Base-by-base conservation (phyloP, 2,329 filamentous ascomycete species). In the Xylariaceae sp. region DNA sequence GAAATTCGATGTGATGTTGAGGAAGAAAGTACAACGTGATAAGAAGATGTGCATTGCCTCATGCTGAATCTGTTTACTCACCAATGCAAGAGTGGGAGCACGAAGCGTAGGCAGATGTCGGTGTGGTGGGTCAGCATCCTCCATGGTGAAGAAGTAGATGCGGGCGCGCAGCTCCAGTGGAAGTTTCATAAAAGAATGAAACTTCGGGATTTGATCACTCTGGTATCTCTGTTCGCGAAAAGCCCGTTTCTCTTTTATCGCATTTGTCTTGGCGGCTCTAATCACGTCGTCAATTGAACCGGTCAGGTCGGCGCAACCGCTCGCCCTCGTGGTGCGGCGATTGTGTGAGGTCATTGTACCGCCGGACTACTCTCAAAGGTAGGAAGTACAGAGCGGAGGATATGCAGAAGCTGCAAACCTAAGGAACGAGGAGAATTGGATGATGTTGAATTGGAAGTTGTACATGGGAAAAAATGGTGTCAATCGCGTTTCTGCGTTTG, bases 141-240 rank as follows among this genome's bases (percentile, higher is more conserved):
- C 38, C 38, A 40, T 40, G 17, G 25, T 27, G 38, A 40, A 16
- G 25, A 40, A 33, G 25, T 40, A 40, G 19, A 40, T 40, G 14
- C 5, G 25, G 8, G n/a, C 25, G 25, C 38, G 38, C 25, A 40
- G 5, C 25, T 32, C 25, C n/a, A 22, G 6, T 29, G 38, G 16
- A 27, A 40, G 38, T 7, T 21, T 29, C 38, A 40, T 29, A n/a
- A 40, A 32, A n/a, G 16, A 32, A 32, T 40, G 38, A 27, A 40
- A 32, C 14, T 32, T 22, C 14, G 38, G 19, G 38, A 11, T 29
- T 20, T 14, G 23, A 7, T 20, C 16, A 10, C 16, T 32, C 16
- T 20, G 16, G 38, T 40, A 32, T 20, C 33, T 40, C 25, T 40
- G 23, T 27, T 40, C 38, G 38, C 38, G 38, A 27, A 20, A 33